Evolutionary conservation across 495 filamentous ascomycete species (phyloP).

Genomic region (Neurospora sp.): DNA sequence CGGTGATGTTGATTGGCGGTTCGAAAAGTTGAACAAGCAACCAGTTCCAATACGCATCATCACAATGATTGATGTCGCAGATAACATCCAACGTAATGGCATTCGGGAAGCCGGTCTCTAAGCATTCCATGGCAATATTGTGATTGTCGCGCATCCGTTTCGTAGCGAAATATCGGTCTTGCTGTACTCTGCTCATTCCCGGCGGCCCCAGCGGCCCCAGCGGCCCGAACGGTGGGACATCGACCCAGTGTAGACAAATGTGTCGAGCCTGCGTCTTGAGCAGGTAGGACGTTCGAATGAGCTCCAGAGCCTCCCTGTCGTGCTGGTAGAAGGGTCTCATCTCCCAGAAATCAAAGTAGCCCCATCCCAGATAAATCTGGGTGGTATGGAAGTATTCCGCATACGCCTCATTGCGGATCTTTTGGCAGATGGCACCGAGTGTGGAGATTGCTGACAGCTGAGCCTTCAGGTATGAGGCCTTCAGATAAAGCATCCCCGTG

Average conservation of each 20-base stretch:
- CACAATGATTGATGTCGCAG: not conserved
- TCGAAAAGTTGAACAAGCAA: not conserved
- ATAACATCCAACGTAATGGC: not conserved
- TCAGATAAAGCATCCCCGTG: not conserved
- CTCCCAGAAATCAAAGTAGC: too few relatives aligned
- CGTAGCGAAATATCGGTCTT: not conserved
- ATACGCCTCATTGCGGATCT: not conserved
- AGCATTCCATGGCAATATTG: not conserved
- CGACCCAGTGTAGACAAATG: too few relatives aligned
- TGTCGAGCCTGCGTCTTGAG: too few relatives aligned
- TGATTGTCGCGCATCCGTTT: not conserved
- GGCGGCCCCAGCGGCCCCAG: too few relatives aligned
- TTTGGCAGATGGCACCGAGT: not conserved
- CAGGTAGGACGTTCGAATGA: too few relatives aligned
- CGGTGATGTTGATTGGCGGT: not conserved
- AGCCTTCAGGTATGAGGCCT: not conserved
- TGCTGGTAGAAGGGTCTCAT: too few relatives aligned
- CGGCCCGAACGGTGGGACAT: not conserved
- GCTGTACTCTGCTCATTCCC: not conserved
- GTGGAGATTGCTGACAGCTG: not conserved
- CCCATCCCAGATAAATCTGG: too few relatives aligned
- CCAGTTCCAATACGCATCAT: not conserved
- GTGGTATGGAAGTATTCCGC: not conserved
- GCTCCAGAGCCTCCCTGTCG: too few relatives aligned
- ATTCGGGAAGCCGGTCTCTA: not conserved